Evolutionary conservation across 2,329 filamentous ascomycete genomes (phyloP), one percentile per base, ranked within the genome.

Genomic region (Samsoniella hepiali): DNA sequence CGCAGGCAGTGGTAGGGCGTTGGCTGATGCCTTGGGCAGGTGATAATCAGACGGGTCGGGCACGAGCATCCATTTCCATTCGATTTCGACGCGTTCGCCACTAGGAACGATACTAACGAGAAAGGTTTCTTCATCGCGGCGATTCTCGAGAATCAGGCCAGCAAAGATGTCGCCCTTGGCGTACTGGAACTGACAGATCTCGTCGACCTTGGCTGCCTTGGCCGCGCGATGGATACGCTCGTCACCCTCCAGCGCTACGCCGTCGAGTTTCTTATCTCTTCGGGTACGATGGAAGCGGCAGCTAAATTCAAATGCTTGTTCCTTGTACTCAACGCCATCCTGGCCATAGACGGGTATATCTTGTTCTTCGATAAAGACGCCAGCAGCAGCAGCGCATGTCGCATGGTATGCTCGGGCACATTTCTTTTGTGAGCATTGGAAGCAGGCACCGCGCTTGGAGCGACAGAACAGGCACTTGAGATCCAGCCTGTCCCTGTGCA

Each of bases 391-490:
- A 3, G 95, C 95, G 73, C 95, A 99, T 1, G 93, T 98, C 17
- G 94, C 91, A 74, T 99, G 95, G 76, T 97, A 99, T 9, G 94
- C 90, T 67, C 95, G 84, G 4, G 91, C 90, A 71, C 95, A 99
- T 74, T 97, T 98, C 79, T 93, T 94, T 69, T 92, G 89, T 1
- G 92, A 96, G 76, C 95, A 99, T 75, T 98, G 94, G 78, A 99
- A 96, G 77, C 94, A 97, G 17, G 92, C 92, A n/a, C 95, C 95
- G 63, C 90, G 91, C 75, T 95, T 96, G 38, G 93, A 96, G 40
- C 93, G 91, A 73, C 95, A 99, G 77, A 91, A 97, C 66, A 96
- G 87, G 75, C 95, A 99, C 76, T 96, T 97, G 68, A 98, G 87
- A 32, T 96, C 93, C 68, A 96, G 79, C 27, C 94, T 90, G 63